Percentiles rank a stretch among this genome's conserved stretches.
Evolutionary conservation across 2,329 filamentous ascomycete species (phyloP).

Genomic region (Phialophora macrospora): DNA sequence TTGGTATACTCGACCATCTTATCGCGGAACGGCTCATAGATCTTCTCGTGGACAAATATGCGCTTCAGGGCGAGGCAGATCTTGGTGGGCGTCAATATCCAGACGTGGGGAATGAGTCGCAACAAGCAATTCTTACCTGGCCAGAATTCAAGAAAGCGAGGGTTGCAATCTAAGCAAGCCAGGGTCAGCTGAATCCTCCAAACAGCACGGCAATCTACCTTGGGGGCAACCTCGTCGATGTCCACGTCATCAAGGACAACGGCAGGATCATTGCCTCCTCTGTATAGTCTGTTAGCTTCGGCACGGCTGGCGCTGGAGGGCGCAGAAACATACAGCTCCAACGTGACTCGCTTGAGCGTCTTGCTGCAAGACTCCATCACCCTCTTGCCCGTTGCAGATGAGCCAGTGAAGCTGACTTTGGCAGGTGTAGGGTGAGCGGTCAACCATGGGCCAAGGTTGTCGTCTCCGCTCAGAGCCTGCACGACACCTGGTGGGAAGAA

Average conservation of each 20-base stretch:
- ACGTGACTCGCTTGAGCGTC: slow-evolving; percentile 62
- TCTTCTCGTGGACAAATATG: slow-evolving; percentile 65
- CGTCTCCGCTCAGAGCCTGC: slow-evolving; percentile 64
- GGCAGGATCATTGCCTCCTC: slow-evolving; percentile 68
- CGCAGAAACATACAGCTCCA: slow-evolving; percentile 50
- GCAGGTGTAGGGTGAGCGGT: slow-evolving; percentile 54
- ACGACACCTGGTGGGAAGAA: slow-evolving; percentile 66
- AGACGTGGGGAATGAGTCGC: not conserved
- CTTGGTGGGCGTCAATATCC: slow-evolving; percentile 42
- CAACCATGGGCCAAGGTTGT: slow-evolving; percentile 60
- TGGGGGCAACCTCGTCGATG: slow-evolving; percentile 67
- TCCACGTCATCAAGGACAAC: slow-evolving; percentile 70
- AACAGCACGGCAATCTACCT: slow-evolving; percentile 47
- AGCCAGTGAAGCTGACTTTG: slow-evolving; percentile 52
- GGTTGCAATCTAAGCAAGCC: slow-evolving; percentile 14
- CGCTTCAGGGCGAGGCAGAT: slow-evolving; percentile 69
- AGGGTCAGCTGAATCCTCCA: not conserved
- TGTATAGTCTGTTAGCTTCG: slow-evolving; percentile 40
- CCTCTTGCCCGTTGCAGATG: slow-evolving; percentile 45
- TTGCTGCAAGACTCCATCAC: slow-evolving; percentile 48
- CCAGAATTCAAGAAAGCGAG: slow-evolving; percentile 57
- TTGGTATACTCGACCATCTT: slow-evolving; percentile 64
- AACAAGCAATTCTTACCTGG: slow-evolving; percentile 48
- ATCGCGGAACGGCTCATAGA: slow-evolving; percentile 67
- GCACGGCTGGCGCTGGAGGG: not conserved